These are phyloP conservation scores for Solanum neorickii DNA, from an alignment of 257 asterid genomes.

Conservation along the genomic window DNA sequence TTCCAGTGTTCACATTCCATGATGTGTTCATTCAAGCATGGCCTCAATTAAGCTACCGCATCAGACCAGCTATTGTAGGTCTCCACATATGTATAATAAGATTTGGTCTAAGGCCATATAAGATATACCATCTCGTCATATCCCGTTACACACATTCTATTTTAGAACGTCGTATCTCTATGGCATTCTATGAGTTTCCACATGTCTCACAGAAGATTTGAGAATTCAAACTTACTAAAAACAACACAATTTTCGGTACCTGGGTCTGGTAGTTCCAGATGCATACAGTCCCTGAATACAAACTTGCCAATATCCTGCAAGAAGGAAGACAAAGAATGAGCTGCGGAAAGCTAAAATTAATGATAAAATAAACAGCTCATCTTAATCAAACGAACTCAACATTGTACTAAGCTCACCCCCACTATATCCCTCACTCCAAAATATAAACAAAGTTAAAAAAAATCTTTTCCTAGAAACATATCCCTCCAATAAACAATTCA, in stretches of 20 bases:
- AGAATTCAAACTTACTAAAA: background rate
- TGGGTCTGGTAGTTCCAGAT: slow-evolving; percentile 94
- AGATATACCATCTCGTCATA: background rate
- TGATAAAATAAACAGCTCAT: background rate
- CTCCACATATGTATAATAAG: background rate
- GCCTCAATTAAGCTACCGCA: background rate
- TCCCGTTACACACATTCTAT: background rate
- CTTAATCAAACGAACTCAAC: background rate
- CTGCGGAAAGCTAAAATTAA: background rate
- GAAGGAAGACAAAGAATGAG: background rate
- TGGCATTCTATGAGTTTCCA: background rate
- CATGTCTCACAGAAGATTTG: background rate
- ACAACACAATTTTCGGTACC: slow-evolving; percentile 24
- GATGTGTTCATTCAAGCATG: background rate
- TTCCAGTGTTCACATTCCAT: background rate
- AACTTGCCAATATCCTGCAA: slow-evolving; percentile 79
- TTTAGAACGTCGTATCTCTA: background rate
- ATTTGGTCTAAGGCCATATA: background rate
- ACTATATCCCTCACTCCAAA: background rate
- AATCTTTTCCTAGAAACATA: background rate
- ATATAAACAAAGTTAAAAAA: background rate
- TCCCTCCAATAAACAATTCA: background rate
- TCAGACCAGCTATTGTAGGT: background rate
- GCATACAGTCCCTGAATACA: slow-evolving; percentile 86
- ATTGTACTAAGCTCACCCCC: background rate